phyloP scores from a whole-genome alignment of 257 asterid genomes.

The Apocynum venetum region DNA sequence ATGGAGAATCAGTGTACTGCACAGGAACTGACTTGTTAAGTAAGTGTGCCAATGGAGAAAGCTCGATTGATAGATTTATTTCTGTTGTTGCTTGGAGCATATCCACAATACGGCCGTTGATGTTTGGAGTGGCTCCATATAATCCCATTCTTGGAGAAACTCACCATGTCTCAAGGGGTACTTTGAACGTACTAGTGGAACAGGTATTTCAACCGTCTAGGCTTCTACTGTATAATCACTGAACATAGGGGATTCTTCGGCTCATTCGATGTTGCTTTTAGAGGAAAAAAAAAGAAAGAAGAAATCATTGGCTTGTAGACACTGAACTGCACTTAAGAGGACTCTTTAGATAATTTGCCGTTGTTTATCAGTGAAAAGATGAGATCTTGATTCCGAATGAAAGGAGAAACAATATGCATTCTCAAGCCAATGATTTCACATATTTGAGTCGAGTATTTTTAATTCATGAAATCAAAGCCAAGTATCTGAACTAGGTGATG shows the following conservation, averaged over 20 bases:
- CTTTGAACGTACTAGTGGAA: constrained; percentile 66
- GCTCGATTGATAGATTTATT: constrained; percentile 37
- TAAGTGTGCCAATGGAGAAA: constrained; percentile 50
- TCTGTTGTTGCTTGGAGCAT: constrained; percentile 81
- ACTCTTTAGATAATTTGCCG: not conserved
- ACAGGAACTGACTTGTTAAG: constrained; percentile 38
- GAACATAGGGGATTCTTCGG: not conserved
- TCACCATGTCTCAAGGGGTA: constrained; percentile 68
- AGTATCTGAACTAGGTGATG: not conserved
- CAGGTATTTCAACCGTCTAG: constrained; percentile 41
- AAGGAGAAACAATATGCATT: no score
- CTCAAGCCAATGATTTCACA: no score
- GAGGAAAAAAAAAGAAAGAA: not conserved
- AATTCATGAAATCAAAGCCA: not conserved
- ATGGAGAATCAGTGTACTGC: constrained; percentile 72
- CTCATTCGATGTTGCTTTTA: not conserved
- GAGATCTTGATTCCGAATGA: no score
- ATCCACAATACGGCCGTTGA: constrained; percentile 61
- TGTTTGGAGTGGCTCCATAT: constrained; percentile 82
- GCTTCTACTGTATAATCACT: no score
- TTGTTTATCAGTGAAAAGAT: no score
- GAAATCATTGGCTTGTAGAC: not conserved
- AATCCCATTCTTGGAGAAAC: constrained; percentile 94
- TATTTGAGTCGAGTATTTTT: no score
- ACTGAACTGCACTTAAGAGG: not conserved